phyloP scores from a whole-genome alignment of 805 yeast genomes.

The Candida sithepensis region DNA sequence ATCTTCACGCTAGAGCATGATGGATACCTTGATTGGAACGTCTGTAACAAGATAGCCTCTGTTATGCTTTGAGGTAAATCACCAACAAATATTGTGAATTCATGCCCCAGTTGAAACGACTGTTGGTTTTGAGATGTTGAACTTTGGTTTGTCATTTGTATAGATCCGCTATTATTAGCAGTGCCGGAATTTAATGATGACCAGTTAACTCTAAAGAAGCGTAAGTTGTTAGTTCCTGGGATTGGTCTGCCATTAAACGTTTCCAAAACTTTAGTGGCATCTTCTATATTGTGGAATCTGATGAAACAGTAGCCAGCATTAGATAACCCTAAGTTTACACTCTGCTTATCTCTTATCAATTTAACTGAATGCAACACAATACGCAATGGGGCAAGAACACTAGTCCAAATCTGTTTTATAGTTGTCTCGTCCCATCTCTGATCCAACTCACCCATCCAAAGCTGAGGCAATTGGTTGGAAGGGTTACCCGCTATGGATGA shows the following conservation, averaged over 20 bases:
- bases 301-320: constrained; percentile 82
- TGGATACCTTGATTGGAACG: constrained; percentile 66
- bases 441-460: constrained; percentile 93
- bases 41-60: constrained; percentile 60
- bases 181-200: constrained; percentile 45
- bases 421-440: constrained; percentile 75
- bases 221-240: constrained; percentile 56
- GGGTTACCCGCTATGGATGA: constrained; percentile 1
- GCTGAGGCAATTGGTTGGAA: constrained; percentile 34
- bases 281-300: constrained; percentile 57
- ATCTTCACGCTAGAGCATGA: constrained; percentile 75
- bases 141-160: neutral
- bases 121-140: neutral
- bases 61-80: constrained; percentile 73
- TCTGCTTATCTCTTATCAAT: constrained; percentile 63
- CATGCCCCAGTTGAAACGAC: constrained; percentile 26
- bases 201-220: constrained; percentile 71
- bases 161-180: constrained; percentile 1
- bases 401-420: constrained; percentile 65
- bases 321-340: constrained; percentile 29
- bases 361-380: constrained; percentile 49
- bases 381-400: constrained; percentile 51
- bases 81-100: constrained; percentile 78
- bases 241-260: constrained; percentile 63
- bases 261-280: constrained; percentile 62